A percentile compares a stretch with the other conserved stretches of the same genome.
phyloP scores from a whole-genome alignment of 805 yeast species.

The Lipomyces orientalis region DNA sequence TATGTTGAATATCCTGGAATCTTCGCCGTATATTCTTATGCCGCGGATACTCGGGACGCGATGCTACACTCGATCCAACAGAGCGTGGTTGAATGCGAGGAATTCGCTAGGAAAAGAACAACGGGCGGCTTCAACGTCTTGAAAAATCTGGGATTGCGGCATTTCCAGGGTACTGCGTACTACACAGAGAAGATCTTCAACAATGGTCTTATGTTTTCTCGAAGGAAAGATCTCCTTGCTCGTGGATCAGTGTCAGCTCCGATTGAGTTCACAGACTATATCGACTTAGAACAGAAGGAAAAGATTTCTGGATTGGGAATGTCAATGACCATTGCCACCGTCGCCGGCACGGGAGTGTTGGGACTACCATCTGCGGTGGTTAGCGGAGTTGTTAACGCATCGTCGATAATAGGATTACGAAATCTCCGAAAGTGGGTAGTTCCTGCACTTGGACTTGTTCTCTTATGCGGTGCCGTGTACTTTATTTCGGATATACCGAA shows the following conservation, averaged over 20 bases:
- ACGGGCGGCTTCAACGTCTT: conserved; percentile 65
- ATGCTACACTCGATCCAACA: conserved; percentile 70
- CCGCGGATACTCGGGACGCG: conserved; percentile 67
- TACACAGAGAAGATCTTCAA: conserved; percentile 67
- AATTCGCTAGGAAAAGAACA: conserved; percentile 67
- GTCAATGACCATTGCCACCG: conserved; percentile 36
- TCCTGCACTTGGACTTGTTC: conserved; percentile 59
- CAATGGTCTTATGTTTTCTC: conserved; percentile 81
- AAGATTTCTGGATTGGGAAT: conserved; percentile 34
- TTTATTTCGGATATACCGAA: conserved; percentile 81
- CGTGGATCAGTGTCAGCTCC: conserved; percentile 48
- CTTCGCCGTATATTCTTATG: conserved; percentile 69
- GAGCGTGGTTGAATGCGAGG: conserved; percentile 69
- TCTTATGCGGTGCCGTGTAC: conserved; percentile 63
- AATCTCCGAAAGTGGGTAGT: conserved; percentile 52
- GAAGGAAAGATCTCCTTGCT: conserved; percentile 65
- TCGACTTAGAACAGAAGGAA: conserved; percentile 53
- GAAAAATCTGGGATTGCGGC: conserved; percentile 62
- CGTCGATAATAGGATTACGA: conserved; percentile 19
- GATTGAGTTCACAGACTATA: conserved; percentile 71
- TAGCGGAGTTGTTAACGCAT: conserved; percentile 13
- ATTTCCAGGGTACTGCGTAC: conserved; percentile 61
- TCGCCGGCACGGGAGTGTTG: conserved; percentile 32
- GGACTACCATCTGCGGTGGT: conserved; percentile 28
- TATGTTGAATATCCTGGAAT: conserved; percentile 66